Evolutionary conservation across 2,329 filamentous ascomycete genomes (phyloP).

Genomic region (Purpureocillium takamizusanense): DNA sequence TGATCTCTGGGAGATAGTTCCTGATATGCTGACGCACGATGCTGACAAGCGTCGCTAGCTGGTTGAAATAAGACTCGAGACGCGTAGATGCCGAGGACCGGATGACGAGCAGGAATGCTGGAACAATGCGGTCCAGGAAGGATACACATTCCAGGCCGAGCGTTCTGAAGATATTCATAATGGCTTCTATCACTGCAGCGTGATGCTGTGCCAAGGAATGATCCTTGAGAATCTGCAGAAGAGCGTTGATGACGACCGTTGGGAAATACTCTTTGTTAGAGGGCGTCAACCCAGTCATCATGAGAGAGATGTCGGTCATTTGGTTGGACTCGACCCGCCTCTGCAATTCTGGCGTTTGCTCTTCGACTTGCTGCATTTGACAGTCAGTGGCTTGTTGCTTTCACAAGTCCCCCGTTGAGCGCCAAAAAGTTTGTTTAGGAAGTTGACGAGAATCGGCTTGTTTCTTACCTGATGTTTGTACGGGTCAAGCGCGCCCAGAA

Average conservation of each 20-base stretch:
- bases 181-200: conserved; percentile 88
- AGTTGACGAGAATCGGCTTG: too few relatives aligned
- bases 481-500: conserved; percentile 86
- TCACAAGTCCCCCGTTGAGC: too few relatives aligned
- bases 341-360: conserved; percentile 76
- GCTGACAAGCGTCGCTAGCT: conserved; percentile 82
- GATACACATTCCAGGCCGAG: conserved; percentile 92
- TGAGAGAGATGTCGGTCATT: conserved; percentile 87
- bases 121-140: conserved; percentile 88
- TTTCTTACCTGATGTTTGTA: conserved; percentile 72
- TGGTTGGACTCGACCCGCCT: conserved; percentile 52
- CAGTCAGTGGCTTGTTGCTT: conserved; percentile 2
- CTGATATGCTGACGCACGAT: conserved; percentile 96
- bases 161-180: conserved; percentile 98
- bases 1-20: conserved; percentile 78
- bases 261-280: conserved; percentile 98
- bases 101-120: conserved; percentile 86
- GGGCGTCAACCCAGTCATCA: conserved; percentile 94
- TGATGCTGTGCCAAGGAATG: conserved; percentile 85
- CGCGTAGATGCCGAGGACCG: conserved; percentile 67
- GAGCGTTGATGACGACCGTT: conserved; percentile 92
- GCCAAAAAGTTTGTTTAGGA: too few relatives aligned
- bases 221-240: conserved; percentile 87
- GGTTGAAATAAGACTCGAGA: conserved; percentile 94
- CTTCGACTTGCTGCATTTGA: conserved; percentile 60